Evolutionary conservation across 2,329 filamentous ascomycete species (phyloP).

Genomic region (Xylaria polymorpha): DNA sequence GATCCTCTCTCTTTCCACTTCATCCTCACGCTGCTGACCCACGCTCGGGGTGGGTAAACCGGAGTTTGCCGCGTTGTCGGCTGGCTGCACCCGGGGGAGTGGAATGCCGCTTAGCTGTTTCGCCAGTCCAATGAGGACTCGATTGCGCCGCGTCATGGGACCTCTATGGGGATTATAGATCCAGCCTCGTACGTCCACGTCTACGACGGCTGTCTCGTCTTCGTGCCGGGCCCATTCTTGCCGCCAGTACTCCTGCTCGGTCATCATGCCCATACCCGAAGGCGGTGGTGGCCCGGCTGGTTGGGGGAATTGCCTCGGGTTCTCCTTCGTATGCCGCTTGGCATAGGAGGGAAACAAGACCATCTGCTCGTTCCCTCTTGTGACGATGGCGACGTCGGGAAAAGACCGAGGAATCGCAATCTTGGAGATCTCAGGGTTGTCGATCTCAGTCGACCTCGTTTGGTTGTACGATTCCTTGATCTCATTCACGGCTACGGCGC

Average conservation of each 20-base stretch:
- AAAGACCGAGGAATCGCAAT: constrained; percentile 78
- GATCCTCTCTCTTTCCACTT: constrained; percentile 72
- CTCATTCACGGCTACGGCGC: constrained; percentile 67
- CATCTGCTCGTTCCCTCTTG: constrained; percentile 88
- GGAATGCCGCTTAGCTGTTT: constrained; percentile 89
- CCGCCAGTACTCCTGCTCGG: constrained; percentile 79
- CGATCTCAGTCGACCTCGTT: constrained; percentile 56
- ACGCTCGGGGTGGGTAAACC: constrained; percentile 46
- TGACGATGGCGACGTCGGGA: constrained; percentile 83
- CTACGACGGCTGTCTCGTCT: constrained; percentile 85
- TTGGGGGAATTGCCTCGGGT: constrained; percentile 46
- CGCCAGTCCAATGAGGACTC: constrained; percentile 86
- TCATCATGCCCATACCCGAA: constrained; percentile 59
- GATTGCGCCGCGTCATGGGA: constrained; percentile 86
- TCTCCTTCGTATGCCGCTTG: constrained; percentile 71
- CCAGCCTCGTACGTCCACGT: constrained; percentile 96
- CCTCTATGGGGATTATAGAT: constrained; percentile 88
- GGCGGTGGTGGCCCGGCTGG: constrained; percentile 55
- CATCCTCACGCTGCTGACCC: constrained; percentile 60
- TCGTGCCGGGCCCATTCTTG: constrained; percentile 83
- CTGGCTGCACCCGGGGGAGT: constrained; percentile 64
- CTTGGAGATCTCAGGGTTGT: constrained; percentile 50
- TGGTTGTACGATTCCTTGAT: constrained; percentile 70
- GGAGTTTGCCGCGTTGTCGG: constrained; percentile 39
- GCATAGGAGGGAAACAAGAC: constrained; percentile 95